A percentile compares a stretch with the other conserved stretches of the same genome.
Evolutionary conservation across 208 protist species (phyloP).

Genomic region (Acanthamoeba castellanii): DNA sequence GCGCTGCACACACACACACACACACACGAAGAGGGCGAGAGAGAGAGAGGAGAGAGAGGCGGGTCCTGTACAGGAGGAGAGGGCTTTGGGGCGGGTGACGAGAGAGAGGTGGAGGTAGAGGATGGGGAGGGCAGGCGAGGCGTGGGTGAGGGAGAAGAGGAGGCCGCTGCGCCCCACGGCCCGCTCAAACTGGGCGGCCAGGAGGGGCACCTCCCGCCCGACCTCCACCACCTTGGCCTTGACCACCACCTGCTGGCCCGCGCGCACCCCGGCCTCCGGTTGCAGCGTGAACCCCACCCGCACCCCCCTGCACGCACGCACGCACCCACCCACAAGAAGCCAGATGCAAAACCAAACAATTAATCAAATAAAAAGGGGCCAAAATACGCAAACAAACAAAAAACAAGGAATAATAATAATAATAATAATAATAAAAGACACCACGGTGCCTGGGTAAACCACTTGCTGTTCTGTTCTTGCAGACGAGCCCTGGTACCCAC

Average conservation of each 20-base stretch:
- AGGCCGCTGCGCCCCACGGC: slow-evolving; percentile 1
- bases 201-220: slow-evolving; percentile 19
- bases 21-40: background rate
- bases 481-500: no score
- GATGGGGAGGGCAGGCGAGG: background rate
- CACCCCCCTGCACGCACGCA: background rate
- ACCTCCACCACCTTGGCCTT: slow-evolving; percentile 19
- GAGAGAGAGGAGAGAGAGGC: background rate
- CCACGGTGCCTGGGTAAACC: no score
- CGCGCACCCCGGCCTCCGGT: background rate
- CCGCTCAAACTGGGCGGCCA: background rate
- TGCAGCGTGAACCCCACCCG: slow-evolving; percentile 39
- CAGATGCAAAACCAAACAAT: no score
- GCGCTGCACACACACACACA: background rate
- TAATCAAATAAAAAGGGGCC: no score
- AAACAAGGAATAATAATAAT: no score
- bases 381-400: no score
- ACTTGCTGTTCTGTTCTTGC: no score
- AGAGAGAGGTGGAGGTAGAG: slow-evolving; percentile 21
- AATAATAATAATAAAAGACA: no score
- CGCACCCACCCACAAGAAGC: no score
- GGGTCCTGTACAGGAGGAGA: background rate
- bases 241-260: slow-evolving; percentile 25
- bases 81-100: slow-evolving; percentile 19
- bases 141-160: slow-evolving; percentile 6